Base-by-base conservation (phyloP, 2,329 filamentous ascomycete species). In the Ploettnerulaceae sp. region DNA sequence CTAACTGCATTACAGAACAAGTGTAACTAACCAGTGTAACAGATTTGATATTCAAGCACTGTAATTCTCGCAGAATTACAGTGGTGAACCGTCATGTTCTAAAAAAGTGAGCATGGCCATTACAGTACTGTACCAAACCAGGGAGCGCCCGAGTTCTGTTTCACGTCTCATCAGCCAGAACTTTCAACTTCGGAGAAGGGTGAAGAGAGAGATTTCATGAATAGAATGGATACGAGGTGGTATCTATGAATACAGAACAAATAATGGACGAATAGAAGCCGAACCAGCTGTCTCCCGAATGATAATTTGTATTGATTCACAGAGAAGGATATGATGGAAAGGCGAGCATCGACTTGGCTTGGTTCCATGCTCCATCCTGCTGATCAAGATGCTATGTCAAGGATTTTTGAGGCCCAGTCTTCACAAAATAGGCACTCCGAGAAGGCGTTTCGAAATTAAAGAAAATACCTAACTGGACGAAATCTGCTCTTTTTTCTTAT, bases 181-280 rank as follows among this genome's bases (percentile, higher is more conserved):
- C 53, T n/a, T 72, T n/a, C n/a, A n/a, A n/a, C 64, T 0, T 73
- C 3, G 51, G 28, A 1, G 63, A 52, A 58, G 80, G 79, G 59
- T 80, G 75, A 6, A 81, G 63, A 2, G 67, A 64, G 7, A 81
- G 64, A 53, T 79, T 79, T n/a, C 36, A 81, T 76, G 48, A 78
- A 81, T 0, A 76, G 76, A 22, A 79, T 64, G 0, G 67, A 66
- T 0, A 72, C 65, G 44, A 79, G 71, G 52, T 74, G 73, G 53
- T 73, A 63, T 35, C 59, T 51, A 52, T 76, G 67, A 39, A 71
- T 65, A 66, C 28, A 84, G 81, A 81, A 79, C 72, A 49, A 69
- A 70, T 2, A 80, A 83, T 52, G 79, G 84, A 52, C n/a, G 80
- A 84, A 61, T 71, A 77, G 47, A 70, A 82, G 47, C 69, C 84